Base-by-base conservation (phyloP, 176 grass and related monocot genomes). In the Oryza glumipatula region DNA sequence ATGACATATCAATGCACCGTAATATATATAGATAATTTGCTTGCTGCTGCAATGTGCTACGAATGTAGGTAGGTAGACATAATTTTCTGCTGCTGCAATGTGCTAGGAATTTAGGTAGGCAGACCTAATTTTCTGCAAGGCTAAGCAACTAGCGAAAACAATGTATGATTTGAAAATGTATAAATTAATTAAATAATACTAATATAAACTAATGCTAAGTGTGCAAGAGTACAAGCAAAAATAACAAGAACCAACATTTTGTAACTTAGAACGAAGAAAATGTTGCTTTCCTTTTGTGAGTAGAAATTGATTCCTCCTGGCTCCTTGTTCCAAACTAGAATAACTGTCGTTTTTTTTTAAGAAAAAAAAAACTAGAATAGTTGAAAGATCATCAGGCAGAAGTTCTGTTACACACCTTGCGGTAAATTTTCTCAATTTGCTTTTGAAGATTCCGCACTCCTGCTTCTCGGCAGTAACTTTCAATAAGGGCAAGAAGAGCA, bases 381-480 rank as follows among this genome's bases (percentile, higher is more conserved):
- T 2, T 78, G 70, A 70, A 65, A 88, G 17, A 79, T 86, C 21
- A 86, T 85, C 73, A 76, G 52, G 69, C 19, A 64, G 22, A 88
- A 78, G 43, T 77, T 75, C 17, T 24, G 67, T 77, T 36, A 48
- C 56, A 11, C 72, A 99, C 96, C 96, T 99, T 99, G 52, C 96
- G 89, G 84, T 99, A 99, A 89, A 99, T 99, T 83, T 94, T 99
- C 89, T 99, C 93, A 77, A 99, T 96, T 70, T 96, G 91, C 70
- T 96, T 99, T 91, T 99, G 93, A 88, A 99, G 93, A 67, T 99
- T 99, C 65, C 96, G 92, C 39, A 99, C 96, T 67, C 96, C 96
- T 78, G 96, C 93, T 99, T 99, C 96, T 86, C 89, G 85, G 75
- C 96, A 99, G 85, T 99, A 99, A 78, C 92, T 96, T 85, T 99